Conservation (phyloP, 768 basidiomycete genomes). For the Kwoniella botswanensis region DNA sequence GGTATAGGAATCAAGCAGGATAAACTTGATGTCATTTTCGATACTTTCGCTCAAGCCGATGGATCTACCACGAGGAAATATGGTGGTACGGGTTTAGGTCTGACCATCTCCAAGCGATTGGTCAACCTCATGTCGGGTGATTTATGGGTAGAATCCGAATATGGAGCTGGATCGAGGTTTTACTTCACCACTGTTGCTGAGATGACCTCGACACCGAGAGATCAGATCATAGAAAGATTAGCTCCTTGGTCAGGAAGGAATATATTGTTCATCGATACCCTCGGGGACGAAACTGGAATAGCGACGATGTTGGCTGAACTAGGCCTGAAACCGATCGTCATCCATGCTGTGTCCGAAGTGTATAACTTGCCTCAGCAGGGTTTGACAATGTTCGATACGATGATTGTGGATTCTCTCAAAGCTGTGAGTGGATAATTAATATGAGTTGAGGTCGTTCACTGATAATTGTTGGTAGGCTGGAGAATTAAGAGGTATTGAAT, state of each 20-base stretch:
- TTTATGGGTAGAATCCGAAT: slow-evolving; percentile 98
- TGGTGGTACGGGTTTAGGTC: slow-evolving; percentile 92
- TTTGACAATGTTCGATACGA: slow-evolving; percentile 89
- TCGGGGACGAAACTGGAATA: slow-evolving; percentile 75
- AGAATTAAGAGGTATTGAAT: slow-evolving; percentile 85
- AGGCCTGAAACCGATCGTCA: slow-evolving; percentile 74
- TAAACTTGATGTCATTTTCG: slow-evolving; percentile 96
- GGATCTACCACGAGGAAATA: slow-evolving; percentile 98
- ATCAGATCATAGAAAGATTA: slow-evolving; percentile 54
- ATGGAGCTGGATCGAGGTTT: slow-evolving; percentile 78
- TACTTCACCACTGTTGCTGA: slow-evolving; percentile 77
- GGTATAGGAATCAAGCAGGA: slow-evolving; percentile 99
- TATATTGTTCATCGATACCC: slow-evolving; percentile 89
- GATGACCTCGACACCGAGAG: slow-evolving; percentile 40
- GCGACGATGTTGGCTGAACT: slow-evolving; percentile 77
- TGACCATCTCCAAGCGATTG: slow-evolving; percentile 96
- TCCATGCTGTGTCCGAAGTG: slow-evolving; percentile 79
- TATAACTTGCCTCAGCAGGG: slow-evolving; percentile 61
- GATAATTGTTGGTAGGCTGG: slow-evolving; percentile 68
- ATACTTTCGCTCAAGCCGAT: slow-evolving; percentile 98
- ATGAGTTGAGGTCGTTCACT: not conserved
- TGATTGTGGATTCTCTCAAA: slow-evolving; percentile 85
- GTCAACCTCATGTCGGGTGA: slow-evolving; percentile 97
- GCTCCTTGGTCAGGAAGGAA: slow-evolving; percentile 79
- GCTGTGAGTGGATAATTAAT: slow-evolving; percentile 66